Conservation (phyloP, 2,329 filamentous ascomycete species). For the Plectosphaerella plurivora region DNA sequence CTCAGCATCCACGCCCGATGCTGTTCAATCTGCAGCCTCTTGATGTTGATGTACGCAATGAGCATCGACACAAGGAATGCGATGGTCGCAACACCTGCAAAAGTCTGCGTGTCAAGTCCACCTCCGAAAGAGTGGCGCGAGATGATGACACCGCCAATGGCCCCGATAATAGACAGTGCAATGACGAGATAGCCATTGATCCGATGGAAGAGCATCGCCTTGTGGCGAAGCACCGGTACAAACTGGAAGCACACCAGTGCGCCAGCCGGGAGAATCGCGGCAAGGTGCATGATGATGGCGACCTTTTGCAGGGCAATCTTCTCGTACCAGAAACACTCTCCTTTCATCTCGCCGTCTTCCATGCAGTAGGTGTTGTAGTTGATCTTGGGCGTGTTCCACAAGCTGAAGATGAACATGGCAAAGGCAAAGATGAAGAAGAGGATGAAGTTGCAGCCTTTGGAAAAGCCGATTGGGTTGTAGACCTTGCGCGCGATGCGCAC, state of each 20-base stretch:
- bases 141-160: conserved; percentile 50
- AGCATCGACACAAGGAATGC: conserved; percentile 35
- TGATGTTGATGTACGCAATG: conserved; percentile 53
- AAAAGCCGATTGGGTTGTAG: conserved; percentile 48
- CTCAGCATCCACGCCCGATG: conserved; percentile 62
- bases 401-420: conserved; percentile 39
- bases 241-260: conserved; percentile 44
- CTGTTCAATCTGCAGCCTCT: conserved; percentile 56
- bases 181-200: conserved; percentile 55
- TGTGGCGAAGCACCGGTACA: conserved; percentile 40
- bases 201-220: conserved; percentile 49
- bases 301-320: conserved; percentile 19
- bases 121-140: conserved; percentile 49
- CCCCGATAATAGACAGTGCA: conserved; percentile 38
- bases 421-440: conserved; percentile 47
- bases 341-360: conserved; percentile 28
- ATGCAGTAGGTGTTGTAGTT: conserved; percentile 20
- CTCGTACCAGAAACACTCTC: conserved; percentile 33
- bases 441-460: conserved; percentile 51
- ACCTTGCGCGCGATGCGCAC: conserved; percentile 18
- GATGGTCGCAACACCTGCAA: conserved; percentile 36
- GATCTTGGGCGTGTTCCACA: conserved; percentile 44
- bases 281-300: conserved; percentile 43
- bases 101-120: conserved; percentile 41
- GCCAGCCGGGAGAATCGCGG: conserved; percentile 36